These are phyloP conservation scores for Saccharomycopsis hybrid DNA, from an alignment of 1,139 yeast species.

Conservation along the genomic window DNA sequence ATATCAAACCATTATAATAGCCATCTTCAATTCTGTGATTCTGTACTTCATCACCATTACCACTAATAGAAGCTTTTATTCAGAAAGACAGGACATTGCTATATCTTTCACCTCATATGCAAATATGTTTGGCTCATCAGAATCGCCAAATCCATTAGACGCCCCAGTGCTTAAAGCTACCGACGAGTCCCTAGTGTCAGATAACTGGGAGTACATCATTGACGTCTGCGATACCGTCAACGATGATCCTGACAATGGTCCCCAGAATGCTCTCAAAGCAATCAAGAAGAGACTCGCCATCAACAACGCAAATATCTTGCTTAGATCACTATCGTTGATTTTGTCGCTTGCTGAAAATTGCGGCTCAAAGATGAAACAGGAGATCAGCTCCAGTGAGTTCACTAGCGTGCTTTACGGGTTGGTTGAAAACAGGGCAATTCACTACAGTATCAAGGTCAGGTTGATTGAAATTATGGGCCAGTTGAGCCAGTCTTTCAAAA, in stretches of 20 bases:
- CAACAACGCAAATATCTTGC: slow-evolving; percentile 73
- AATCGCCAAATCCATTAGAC: slow-evolving; percentile 12
- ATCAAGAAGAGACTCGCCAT: slow-evolving; percentile 38
- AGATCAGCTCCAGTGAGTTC: slow-evolving; percentile 44
- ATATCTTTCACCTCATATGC: too few relatives aligned
- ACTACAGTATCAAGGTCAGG: slow-evolving; percentile 58
- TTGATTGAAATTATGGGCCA: slow-evolving; percentile 66
- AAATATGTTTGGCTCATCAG: slow-evolving; percentile 10
- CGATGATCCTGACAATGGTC: slow-evolving; percentile 56
- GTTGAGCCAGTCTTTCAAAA: slow-evolving; percentile 47
- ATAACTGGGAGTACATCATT: slow-evolving; percentile 78
- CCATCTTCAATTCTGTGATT: too few relatives aligned
- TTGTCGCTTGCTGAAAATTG: slow-evolving; percentile 87
- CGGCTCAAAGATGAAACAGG: slow-evolving; percentile 51
- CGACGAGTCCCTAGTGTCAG: slow-evolving; percentile 70
- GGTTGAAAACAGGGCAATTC: slow-evolving; percentile 53
- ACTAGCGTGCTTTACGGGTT: slow-evolving; percentile 50
- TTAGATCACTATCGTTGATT: slow-evolving; percentile 64
- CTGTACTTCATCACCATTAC: too few relatives aligned
- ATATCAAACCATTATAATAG: too few relatives aligned
- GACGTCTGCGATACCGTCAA: slow-evolving; percentile 80
- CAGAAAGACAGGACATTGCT: too few relatives aligned
- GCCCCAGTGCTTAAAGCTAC: slow-evolving; percentile 51
- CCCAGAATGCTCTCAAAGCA: slow-evolving; percentile 45
- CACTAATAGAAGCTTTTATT: too few relatives aligned